A percentile compares a stretch with the other conserved stretches of the same genome.
phyloP scores from a whole-genome alignment of 495 filamentous ascomycete species.

The Penicillium simplicissimum region DNA sequence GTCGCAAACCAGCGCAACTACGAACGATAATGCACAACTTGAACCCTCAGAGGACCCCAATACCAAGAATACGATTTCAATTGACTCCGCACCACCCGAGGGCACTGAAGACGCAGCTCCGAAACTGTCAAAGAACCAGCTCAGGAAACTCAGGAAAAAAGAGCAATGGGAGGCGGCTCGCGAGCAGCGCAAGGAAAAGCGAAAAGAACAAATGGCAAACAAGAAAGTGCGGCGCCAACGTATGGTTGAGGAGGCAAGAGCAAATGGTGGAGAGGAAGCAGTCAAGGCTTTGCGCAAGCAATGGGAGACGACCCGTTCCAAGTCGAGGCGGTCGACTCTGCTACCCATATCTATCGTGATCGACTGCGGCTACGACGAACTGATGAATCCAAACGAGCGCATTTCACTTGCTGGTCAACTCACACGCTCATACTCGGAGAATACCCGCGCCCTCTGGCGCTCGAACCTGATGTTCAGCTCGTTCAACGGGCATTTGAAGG shows the following conservation, averaged over 20 bases:
- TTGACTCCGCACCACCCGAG: conserved; percentile 15
- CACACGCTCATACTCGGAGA: conserved; percentile 86
- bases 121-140: conserved; percentile 73
- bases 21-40: conserved; percentile 12
- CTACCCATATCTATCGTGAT: conserved; percentile 78
- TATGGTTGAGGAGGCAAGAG: conserved; percentile 36
- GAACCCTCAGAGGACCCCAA: conserved; percentile 8
- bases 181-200: conserved; percentile 66
- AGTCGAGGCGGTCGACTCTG: conserved; percentile 42
- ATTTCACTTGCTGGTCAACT: conserved; percentile 80
- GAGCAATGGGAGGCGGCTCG: conserved; percentile 68
- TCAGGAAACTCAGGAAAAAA: conserved; percentile 68
- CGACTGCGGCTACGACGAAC: conserved; percentile 88
- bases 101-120: conserved; percentile 24
- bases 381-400: conserved; percentile 83
- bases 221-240: conserved; percentile 60
- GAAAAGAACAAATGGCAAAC: conserved; percentile 68
- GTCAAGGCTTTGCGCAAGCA: conserved; percentile 38
- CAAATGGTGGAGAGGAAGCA: conserved; percentile 31
- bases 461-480: conserved; percentile 72
- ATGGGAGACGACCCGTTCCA: conserved; percentile 28
- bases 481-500: conserved; percentile 72
- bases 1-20: conserved; percentile 6
- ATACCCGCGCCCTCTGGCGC: conserved; percentile 62
- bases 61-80: neutral